Evolutionary conservation across 169 alveolate species (phyloP), one percentile per base, ranked within the genome.

Genomic region (Amoebophrya sp.): DNA sequence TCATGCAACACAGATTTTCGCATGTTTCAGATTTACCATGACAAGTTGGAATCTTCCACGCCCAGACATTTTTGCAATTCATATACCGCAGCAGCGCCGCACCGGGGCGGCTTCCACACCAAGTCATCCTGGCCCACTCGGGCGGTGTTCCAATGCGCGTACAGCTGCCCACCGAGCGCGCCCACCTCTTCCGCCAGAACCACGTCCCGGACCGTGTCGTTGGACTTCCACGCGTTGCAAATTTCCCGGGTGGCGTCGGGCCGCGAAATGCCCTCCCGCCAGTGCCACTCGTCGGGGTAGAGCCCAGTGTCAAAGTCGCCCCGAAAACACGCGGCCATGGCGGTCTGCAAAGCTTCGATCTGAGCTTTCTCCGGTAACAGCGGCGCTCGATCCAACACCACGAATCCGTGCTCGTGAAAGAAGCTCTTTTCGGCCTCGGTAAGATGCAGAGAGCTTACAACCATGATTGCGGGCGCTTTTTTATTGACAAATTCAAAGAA

Each of bases 221-320:
- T 77, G 29, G 91, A 0, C 40, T 89, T 89, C 91, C 91, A 89
- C 29, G 83, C 91, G 77, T 89, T 89, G 77, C 53, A 53, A 33
- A 89, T 89, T 33, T 89, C 91, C 41, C 91, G 77, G 32, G 40
- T 40, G 32, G 77, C 91, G 77, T 53, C 53, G 40, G 53, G 77
- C 40, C 40, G 29, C 32, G 91, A 89, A 0, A 89, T 40, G 40
- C 91, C 91, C n/a, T 89, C 83, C 35, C 91, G 91, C 91, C 91
- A 89, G 32, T 89, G 91, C 91, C 91, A 89, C 38, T 89, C 91
- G 40, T 89, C 91, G 7, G 91, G 91, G 77, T 66, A 66, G 83
- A 66, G 1, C 1, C 32, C 32, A 25, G 32, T 7, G 35, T 66
- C 83, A 25, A 66, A 66, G 35, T 66, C 83, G 32, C 83, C 83